A percentile compares a stretch with the other conserved stretches of the same genome.
phyloP scores from a whole-genome alignment of 352 stramenopile genomes.

The Phytophthora quininea region DNA sequence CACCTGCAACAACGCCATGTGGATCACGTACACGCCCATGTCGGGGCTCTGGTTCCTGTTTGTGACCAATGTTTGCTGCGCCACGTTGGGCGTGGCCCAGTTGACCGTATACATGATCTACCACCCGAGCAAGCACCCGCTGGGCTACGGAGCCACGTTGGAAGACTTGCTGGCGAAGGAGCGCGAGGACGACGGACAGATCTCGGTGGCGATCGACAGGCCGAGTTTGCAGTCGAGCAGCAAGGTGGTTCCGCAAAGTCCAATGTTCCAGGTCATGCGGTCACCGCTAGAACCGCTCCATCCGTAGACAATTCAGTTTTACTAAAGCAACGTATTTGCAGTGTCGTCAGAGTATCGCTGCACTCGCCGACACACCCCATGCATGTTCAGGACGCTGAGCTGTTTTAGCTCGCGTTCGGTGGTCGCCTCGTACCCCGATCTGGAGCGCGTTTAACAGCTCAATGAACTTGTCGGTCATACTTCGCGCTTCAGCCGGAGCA shows the following conservation, averaged over 20 bases:
- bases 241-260: constrained; percentile 21
- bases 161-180: constrained; percentile 36
- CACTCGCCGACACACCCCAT: constrained; percentile 4
- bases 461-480: neutral
- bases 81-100: constrained; percentile 37
- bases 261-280: constrained; percentile 33
- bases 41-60: constrained; percentile 58
- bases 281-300: constrained; percentile 31
- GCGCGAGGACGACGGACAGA: constrained; percentile 14
- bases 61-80: constrained; percentile 52
- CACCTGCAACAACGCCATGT: constrained; percentile 62
- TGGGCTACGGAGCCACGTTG: constrained; percentile 23
- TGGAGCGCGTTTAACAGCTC: neutral
- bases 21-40: constrained; percentile 55
- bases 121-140: constrained; percentile 51
- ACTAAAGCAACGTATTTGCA: neutral
- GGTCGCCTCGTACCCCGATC: constrained; percentile 6
- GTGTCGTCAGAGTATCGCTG: constrained; percentile 3
- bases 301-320: constrained; percentile 13
- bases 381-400: constrained; percentile 6
- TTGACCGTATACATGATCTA: constrained; percentile 55
- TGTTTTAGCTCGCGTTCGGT: constrained; percentile 6
- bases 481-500: neutral
- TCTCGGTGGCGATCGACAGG: constrained; percentile 28
- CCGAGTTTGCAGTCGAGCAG: constrained; percentile 19